Evolutionary conservation across 345 rosid species (phyloP).

Genomic region (Eucalyptus sideroxylon): DNA sequence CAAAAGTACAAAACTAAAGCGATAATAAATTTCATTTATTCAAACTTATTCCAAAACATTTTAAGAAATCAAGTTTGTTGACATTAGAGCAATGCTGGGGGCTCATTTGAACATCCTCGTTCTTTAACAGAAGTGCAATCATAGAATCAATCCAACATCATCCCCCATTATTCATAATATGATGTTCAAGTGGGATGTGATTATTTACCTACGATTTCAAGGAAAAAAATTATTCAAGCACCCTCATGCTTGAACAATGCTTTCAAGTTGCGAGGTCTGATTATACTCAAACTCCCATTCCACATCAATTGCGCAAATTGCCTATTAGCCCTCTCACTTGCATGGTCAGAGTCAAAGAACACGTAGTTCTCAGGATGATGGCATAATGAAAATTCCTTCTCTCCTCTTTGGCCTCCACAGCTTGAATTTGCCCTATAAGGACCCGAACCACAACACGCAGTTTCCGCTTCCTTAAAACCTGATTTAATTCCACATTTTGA

Average conservation of each 20-base stretch:
- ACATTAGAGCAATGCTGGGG: neutral
- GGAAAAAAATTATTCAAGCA: neutral
- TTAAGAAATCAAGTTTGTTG: neutral
- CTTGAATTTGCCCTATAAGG: neutral
- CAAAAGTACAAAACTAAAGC: neutral
- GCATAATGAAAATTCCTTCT: neutral
- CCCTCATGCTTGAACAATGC: neutral
- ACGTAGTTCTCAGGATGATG: slow-evolving; percentile 6
- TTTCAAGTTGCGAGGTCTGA: slow-evolving; percentile 3
- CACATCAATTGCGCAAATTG: slow-evolving; percentile 24
- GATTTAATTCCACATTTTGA: neutral
- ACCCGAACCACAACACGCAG: slow-evolving; percentile 6
- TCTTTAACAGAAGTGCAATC: neutral
- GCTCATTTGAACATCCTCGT: neutral
- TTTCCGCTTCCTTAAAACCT: slow-evolving; percentile 1
- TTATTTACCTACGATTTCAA: neutral
- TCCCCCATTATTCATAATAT: neutral
- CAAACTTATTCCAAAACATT: neutral
- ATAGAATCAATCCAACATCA: neutral
- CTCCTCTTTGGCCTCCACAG: neutral
- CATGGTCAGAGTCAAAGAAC: slow-evolving; percentile 21
- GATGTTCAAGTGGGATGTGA: neutral
- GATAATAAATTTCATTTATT: neutral
- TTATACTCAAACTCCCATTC: slow-evolving; percentile 3
- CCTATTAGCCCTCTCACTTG: slow-evolving; percentile 8